Conservation (phyloP, 345 rosid genomes). For the Brassica rapa region DNA sequence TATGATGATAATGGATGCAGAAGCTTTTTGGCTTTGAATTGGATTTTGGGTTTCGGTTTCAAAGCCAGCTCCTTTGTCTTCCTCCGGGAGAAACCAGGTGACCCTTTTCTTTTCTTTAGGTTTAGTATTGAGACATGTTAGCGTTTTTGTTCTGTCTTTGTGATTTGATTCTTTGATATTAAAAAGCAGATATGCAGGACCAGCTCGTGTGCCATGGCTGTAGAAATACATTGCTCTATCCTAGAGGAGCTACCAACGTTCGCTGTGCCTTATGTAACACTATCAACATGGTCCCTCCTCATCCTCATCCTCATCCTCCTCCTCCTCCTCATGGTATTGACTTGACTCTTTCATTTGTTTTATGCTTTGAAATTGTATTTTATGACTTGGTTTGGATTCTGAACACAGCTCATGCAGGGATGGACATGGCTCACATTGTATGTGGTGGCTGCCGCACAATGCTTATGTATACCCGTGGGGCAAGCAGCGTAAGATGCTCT, state of each 20-base stretch:
- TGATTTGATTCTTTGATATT: slow-evolving; percentile 9
- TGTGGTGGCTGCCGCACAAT: slow-evolving; percentile 92
- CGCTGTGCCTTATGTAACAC: slow-evolving; percentile 83
- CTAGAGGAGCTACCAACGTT: slow-evolving; percentile 90
- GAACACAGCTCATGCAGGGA: slow-evolving; percentile 43
- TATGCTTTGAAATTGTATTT: neutral
- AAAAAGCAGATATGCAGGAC: slow-evolving; percentile 77
- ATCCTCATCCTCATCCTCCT: slow-evolving; percentile 29
- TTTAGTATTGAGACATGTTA: neutral
- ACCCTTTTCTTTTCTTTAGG: neutral
- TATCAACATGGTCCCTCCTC: slow-evolving; percentile 55
- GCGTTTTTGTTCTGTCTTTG: neutral
- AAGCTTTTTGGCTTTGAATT: slow-evolving; percentile 34
- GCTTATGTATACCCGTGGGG: slow-evolving; percentile 86
- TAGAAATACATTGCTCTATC: slow-evolving; percentile 77
- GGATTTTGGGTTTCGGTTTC: slow-evolving; percentile 34
- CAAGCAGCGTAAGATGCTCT: slow-evolving; percentile 90
- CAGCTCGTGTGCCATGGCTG: slow-evolving; percentile 87
- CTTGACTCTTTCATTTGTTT: neutral
- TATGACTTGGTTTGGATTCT: neutral
- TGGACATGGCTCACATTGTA: slow-evolving; percentile 85
- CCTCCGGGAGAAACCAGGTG: slow-evolving; percentile 26
- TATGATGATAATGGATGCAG: slow-evolving; percentile 19
- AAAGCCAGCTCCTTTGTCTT: slow-evolving; percentile 30
- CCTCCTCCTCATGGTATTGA: slow-evolving; percentile 37